Conservation (phyloP, 108 stramenopile genomes). For the Craspedostauros australis region DNA sequence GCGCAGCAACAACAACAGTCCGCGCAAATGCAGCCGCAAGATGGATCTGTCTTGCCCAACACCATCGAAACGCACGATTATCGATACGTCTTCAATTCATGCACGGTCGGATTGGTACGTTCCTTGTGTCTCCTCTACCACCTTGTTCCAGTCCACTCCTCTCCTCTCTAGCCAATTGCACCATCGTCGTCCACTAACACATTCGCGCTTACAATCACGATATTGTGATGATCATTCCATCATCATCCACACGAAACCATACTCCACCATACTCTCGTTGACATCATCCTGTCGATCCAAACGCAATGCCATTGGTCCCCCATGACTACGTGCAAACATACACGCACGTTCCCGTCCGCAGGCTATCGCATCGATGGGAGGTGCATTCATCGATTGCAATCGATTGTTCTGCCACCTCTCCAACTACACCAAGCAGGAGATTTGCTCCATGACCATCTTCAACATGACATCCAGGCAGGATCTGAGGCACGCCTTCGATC, state of each 20-base stretch:
- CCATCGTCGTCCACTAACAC: too few species aligned
- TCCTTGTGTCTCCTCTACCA: not conserved
- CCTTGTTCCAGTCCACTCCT: not conserved
- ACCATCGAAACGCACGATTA: constrained; percentile 60
- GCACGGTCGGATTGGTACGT: constrained; percentile 70
- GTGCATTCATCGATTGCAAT: constrained; percentile 88
- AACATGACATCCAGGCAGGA: constrained; percentile 73
- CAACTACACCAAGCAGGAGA: constrained; percentile 62
- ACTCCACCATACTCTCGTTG: not conserved
- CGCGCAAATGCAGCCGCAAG: not conserved
- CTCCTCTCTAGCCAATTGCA: not conserved
- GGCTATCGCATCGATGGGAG: constrained; percentile 87
- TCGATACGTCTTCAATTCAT: constrained; percentile 71
- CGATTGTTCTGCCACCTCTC: constrained; percentile 65
- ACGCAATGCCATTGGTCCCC: not conserved
- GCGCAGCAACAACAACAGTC: too few species aligned
- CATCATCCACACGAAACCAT: too few species aligned
- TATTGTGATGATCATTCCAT: too few species aligned
- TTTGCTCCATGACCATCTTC: constrained; percentile 84
- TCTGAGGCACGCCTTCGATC: constrained; percentile 77
- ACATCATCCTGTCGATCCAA: not conserved
- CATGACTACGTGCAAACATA: not conserved
- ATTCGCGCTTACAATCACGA: too few species aligned
- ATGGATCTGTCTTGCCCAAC: constrained; percentile 9
- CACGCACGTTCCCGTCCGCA: not conserved